A percentile compares a stretch with the other conserved stretches of the same genome.
Evolutionary conservation across 2,329 filamentous ascomycete genomes (phyloP).

Genomic region (Ascochyta viciae-villosae): DNA sequence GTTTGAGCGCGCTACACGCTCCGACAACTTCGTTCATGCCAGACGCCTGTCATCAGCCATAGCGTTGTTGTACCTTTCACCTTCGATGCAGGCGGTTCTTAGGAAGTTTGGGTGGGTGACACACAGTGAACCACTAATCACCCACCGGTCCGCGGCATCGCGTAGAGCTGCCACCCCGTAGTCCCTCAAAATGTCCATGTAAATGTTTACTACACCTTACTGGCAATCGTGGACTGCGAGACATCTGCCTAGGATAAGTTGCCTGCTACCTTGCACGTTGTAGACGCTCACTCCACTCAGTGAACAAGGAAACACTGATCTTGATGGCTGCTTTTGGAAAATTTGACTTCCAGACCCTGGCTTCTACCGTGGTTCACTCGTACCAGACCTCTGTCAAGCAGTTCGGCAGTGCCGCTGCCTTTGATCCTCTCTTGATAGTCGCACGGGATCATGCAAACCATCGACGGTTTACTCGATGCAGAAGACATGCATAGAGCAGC

Average conservation of each 20-base stretch:
- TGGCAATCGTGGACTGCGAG: not conserved
- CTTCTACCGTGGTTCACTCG: not conserved
- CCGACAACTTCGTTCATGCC: not conserved
- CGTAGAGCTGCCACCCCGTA: not conserved
- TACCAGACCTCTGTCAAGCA: not conserved
- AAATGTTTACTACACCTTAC: not conserved
- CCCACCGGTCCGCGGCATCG: constrained; percentile 2
- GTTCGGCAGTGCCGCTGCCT: not conserved
- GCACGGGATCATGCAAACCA: not conserved
- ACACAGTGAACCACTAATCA: not conserved
- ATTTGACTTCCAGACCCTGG: not conserved
- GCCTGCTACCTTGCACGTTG: not conserved
- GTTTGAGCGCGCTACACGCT: not conserved
- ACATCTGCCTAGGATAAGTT: not conserved
- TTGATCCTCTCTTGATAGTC: not conserved
- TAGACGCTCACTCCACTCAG: not conserved
- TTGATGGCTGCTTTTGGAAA: constrained; percentile 4
- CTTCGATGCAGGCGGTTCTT: not conserved
- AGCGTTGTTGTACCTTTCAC: not conserved
- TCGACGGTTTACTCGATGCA: not conserved
- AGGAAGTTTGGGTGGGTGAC: constrained; percentile 4
- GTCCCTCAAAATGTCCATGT: not conserved
- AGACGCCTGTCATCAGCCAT: constrained; percentile 1
- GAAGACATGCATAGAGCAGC: constrained; percentile 3
- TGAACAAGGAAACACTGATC: not conserved